Evolutionary conservation across 495 filamentous ascomycete genomes (phyloP).

Genomic region (Xylaria palmicola): DNA sequence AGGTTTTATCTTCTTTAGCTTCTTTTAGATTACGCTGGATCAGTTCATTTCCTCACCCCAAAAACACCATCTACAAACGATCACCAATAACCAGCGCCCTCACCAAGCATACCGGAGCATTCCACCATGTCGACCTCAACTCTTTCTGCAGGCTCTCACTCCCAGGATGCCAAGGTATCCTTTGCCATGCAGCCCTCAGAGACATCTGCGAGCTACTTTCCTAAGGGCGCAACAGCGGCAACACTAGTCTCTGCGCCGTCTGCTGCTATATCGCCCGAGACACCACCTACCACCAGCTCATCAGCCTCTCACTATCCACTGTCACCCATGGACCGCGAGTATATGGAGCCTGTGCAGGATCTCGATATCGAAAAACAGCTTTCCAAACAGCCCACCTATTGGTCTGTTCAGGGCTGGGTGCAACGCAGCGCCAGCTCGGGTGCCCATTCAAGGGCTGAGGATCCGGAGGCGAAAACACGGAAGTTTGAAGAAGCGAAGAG

Average conservation of each 20-base stretch:
- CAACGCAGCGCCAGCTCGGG: conserved; percentile 30
- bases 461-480: conserved; percentile 27
- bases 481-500: conserved; percentile 41
- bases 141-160: not conserved
- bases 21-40: too few relatives aligned
- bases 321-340: conserved; percentile 31
- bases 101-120: not conserved
- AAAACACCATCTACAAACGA: not conserved
- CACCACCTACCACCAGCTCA: conserved; percentile 1
- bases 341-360: conserved; percentile 33
- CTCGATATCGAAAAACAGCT: conserved; percentile 41
- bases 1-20: too few relatives aligned
- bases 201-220: conserved; percentile 21
- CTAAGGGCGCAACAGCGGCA: conserved; percentile 11
- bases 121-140: not conserved
- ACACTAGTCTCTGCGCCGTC: conserved; percentile 15
- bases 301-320: conserved; percentile 21
- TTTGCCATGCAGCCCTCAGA: conserved; percentile 18
- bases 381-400: conserved; percentile 35
- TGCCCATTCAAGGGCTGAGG: conserved; percentile 14
- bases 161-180: not conserved
- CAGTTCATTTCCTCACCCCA: too few relatives aligned
- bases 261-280: conserved; percentile 16
- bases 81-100: not conserved
- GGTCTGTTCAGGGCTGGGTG: conserved; percentile 38